Conservation (phyloP, 306 rosid genomes). For the Sicyos edulis region DNA sequence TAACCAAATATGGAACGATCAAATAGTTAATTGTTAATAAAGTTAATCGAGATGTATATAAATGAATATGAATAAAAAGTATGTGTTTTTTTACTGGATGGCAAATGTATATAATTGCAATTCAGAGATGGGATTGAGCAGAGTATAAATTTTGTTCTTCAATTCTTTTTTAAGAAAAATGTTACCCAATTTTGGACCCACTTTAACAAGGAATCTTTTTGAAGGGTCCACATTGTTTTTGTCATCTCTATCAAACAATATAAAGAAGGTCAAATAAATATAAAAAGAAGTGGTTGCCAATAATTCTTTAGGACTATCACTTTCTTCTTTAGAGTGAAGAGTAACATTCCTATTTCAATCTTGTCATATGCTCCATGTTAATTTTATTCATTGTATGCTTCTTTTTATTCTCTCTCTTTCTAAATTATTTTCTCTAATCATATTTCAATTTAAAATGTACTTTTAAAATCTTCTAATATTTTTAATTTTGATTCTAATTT, state of each 20-base stretch:
- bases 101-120: too few species aligned
- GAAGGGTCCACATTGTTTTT: not conserved
- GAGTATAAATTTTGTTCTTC: not conserved
- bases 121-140: not conserved
- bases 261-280: not conserved
- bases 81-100: too few species aligned
- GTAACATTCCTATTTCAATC: not conserved
- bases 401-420: not conserved
- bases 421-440: not conserved
- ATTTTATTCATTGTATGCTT: not conserved
- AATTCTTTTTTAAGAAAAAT: not conserved
- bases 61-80: too few species aligned
- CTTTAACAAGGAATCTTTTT: slow-evolving; percentile 1
- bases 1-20: too few species aligned
- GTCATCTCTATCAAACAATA: not conserved
- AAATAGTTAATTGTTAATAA: too few species aligned
- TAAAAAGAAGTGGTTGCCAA: slow-evolving; percentile 6
- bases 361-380: not conserved
- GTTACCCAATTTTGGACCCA: not conserved
- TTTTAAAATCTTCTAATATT: not conserved
- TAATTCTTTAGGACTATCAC: not conserved
- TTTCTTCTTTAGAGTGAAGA: not conserved
- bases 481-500: not conserved
- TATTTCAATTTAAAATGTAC: not conserved
- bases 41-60: too few species aligned